phyloP scores from a whole-genome alignment of 495 filamentous ascomycete species.

The Aspergillus homomorphus region DNA sequence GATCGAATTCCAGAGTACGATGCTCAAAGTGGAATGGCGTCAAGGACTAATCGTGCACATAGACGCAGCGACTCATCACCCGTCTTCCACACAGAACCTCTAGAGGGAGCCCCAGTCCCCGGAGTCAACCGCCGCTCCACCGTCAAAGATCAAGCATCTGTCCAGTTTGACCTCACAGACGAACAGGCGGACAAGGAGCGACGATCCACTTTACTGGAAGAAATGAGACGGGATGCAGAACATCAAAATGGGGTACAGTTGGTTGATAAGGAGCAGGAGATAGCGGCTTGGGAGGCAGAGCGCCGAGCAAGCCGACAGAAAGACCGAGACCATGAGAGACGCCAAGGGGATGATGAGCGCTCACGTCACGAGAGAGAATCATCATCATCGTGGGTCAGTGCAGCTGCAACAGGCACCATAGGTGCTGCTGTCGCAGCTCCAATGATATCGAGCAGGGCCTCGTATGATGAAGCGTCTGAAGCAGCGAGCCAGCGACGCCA shows the following conservation, averaged over 20 bases:
- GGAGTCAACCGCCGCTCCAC: constrained; percentile 38
- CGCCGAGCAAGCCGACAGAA: constrained; percentile 10
- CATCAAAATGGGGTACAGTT: constrained; percentile 30
- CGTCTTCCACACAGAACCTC: constrained; percentile 24
- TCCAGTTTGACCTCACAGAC: constrained; percentile 47
- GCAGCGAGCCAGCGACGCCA: constrained; percentile 26
- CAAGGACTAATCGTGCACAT: constrained; percentile 10
- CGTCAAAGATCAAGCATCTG: constrained; percentile 43
- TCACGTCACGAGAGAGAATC: constrained; percentile 23
- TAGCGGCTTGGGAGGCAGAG: constrained; percentile 15
- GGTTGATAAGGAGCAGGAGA: constrained; percentile 32
- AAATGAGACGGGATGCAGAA: constrained; percentile 23
- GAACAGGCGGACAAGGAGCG: constrained; percentile 47
- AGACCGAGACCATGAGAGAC: constrained; percentile 16
- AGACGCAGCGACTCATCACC: constrained; percentile 38
- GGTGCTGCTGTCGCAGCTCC: constrained; percentile 44
- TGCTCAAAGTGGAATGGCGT: constrained; percentile 2
- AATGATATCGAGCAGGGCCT: constrained; percentile 34
- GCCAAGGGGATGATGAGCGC: constrained; percentile 9
- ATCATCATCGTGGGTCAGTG: constrained; percentile 40
- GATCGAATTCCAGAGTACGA: constrained; percentile 8
- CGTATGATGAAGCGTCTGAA: constrained; percentile 39
- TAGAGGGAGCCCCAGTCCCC: constrained; percentile 17
- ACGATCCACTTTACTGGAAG: constrained; percentile 34
- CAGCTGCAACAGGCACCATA: constrained; percentile 48